Base-by-base conservation (phyloP, 2,329 filamentous ascomycete genomes). In the Penicillium brevicompactum region DNA sequence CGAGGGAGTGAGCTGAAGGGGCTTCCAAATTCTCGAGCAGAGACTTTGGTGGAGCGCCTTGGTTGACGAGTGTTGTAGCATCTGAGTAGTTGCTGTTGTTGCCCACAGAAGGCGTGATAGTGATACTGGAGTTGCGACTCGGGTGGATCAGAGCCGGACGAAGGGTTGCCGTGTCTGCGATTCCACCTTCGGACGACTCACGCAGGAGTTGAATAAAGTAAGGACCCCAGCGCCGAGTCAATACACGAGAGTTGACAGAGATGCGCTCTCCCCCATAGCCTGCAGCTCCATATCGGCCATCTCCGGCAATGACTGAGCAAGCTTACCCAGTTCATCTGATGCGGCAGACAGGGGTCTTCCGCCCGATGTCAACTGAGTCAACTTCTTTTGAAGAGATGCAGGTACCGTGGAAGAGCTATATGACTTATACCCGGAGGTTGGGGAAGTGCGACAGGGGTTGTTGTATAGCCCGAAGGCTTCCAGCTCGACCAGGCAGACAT, bases 381-480 rank as follows among this genome's bases (percentile, higher is more conserved):
- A 64, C 63, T 77, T 78, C 37, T 71, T 65, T 66, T 87, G 58
- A 81, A 80, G 24, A 74, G 85, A 60, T 73, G 84, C 30, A 73
- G 83, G 53, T 76, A 87, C 69, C 80, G 88, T 24, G 79, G 91
- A 77, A 74, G 82, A 88, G 75, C 92, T 96, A 22, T 91, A 87
- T 1, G 92, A 97, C 53, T 88, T 82, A 71, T 94, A 97, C 9
- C 87, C 89, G 1, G 92, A 95, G 65, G 91, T 86, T 1, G 93
- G 90, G 4, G 85, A 80, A 1, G 82, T 85, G 70, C 88, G 89
- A 60, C 92, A 86, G 10, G 94, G 92, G 71, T 97, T 99, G 70
- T 97, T 93, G 72, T 97, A 97, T 42, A 99, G 87, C 1, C 94
- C 94, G 77, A 97, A 99, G 0, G 94, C 92, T 71, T 99, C 94